A percentile compares a stretch with the other conserved stretches of the same genome.
These are phyloP conservation scores for Anaeromyces robustus DNA, from an alignment of 192 early-diverging fungal genomes.

Conservation along the genomic window DNA sequence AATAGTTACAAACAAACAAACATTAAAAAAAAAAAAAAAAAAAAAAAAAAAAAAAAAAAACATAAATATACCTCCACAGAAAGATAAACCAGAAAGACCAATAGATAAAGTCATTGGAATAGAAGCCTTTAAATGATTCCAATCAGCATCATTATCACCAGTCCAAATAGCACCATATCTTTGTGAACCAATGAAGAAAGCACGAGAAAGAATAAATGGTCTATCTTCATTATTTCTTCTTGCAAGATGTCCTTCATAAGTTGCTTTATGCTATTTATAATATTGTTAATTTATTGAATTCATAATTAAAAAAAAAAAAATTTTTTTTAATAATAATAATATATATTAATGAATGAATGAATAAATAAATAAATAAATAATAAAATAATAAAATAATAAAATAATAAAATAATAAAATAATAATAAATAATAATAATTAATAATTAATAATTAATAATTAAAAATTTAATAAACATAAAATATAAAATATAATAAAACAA, in stretches of 20 bases:
- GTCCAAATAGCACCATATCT: constrained; percentile 96
- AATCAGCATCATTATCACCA: constrained; percentile 83
- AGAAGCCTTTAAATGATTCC: constrained; percentile 69
- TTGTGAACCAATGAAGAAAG: constrained; percentile 92
- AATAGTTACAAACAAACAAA: too few species aligned
- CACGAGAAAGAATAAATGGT: constrained; percentile 89
- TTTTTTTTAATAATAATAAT: too few species aligned
- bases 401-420: too few species aligned
- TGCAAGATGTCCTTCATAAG: constrained; percentile 56
- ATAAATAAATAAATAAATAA: too few species aligned
- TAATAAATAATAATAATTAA: too few species aligned
- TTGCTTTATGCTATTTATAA: constrained; percentile 70
- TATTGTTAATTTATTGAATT: too few species aligned
- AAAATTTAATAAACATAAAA: too few species aligned
- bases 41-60: neutral
- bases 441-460: too few species aligned
- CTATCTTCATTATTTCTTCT: constrained; percentile 29
- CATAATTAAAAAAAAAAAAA: too few species aligned
- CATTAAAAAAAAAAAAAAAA: neutral
- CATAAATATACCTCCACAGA: constrained; percentile 43
- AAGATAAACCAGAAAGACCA: constrained; percentile 72
- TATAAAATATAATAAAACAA: too few species aligned
- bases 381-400: too few species aligned
- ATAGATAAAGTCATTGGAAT: constrained; percentile 83
- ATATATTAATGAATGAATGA: too few species aligned